These are phyloP conservation scores for Ascochyta koolunga DNA, from an alignment of 2,329 filamentous ascomycete species.

Conservation along the genomic window DNA sequence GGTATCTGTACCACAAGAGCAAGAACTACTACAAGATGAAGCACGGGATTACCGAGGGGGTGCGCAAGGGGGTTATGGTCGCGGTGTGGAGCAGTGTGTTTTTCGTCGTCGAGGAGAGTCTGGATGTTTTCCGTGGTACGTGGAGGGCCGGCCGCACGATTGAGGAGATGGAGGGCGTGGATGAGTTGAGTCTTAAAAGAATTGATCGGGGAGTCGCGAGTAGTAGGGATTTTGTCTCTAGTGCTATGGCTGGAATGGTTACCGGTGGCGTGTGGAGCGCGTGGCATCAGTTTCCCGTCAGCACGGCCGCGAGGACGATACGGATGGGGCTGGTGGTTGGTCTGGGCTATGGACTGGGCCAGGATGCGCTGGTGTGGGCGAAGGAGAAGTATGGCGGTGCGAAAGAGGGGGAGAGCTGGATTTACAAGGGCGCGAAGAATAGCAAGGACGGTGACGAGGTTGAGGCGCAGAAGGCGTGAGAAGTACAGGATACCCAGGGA, in stretches of 20 bases:
- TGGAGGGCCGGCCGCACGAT: conserved; percentile 52
- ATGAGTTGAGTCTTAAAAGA: conserved; percentile 38
- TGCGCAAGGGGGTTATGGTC: conserved; percentile 74
- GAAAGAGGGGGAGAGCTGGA: conserved; percentile 47
- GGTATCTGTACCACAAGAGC: conserved; percentile 98
- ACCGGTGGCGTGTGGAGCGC: conserved; percentile 87
- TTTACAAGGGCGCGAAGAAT: conserved; percentile 49
- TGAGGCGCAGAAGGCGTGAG: not conserved
- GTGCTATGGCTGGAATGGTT: conserved; percentile 79
- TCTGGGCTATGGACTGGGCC: conserved; percentile 77
- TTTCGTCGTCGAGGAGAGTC: conserved; percentile 81
- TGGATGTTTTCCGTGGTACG: conserved; percentile 69
- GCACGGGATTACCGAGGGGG: conserved; percentile 77
- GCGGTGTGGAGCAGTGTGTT: conserved; percentile 77
- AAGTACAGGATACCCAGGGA: not conserved
- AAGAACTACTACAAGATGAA: conserved; percentile 91
- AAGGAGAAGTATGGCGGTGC: conserved; percentile 48
- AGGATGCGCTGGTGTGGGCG: conserved; percentile 73
- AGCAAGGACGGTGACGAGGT: conserved; percentile 18
- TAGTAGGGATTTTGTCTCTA: conserved; percentile 75
- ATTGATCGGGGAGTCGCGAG: conserved; percentile 38
- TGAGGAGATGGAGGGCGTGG: conserved; percentile 45
- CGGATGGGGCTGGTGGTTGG: conserved; percentile 81
- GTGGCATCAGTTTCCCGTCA: conserved; percentile 80
- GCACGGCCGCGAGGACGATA: conserved; percentile 67